phyloP scores from a whole-genome alignment of 2,329 filamentous ascomycete genomes.

The Hypomyces rosellus region DNA sequence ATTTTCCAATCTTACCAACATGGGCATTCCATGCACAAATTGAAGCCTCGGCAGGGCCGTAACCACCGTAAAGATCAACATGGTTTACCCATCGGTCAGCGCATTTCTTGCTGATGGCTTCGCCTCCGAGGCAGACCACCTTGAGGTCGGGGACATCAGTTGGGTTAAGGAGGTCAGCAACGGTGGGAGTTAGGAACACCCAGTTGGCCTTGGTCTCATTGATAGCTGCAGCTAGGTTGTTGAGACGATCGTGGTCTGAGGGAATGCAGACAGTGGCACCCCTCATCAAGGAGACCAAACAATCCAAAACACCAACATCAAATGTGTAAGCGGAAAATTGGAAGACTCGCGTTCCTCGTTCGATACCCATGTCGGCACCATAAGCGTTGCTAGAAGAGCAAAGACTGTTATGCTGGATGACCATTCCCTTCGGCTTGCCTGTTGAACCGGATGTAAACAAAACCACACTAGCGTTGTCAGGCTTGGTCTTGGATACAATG shows the following conservation, averaged over 20 bases:
- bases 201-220: background rate
- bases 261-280: conserved; percentile 14
- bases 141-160: background rate
- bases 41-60: conserved; percentile 6
- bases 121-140: background rate
- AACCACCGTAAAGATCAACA: conserved; percentile 1
- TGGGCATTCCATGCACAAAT: background rate
- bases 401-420: background rate
- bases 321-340: conserved; percentile 14
- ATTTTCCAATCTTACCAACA: background rate
- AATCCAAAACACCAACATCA: conserved; percentile 11
- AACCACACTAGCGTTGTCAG: background rate
- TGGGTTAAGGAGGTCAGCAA: background rate
- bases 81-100: conserved; percentile 4
- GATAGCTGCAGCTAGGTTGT: background rate
- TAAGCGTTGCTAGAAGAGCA: background rate
- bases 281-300: background rate
- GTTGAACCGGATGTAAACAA: conserved; percentile 9
- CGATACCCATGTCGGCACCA: background rate
- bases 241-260: conserved; percentile 6
- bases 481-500: background rate
- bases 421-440: conserved; percentile 6
- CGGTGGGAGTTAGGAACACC: conserved; percentile 1
- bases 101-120: conserved; percentile 2
- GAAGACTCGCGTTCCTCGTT: background rate